phyloP scores from a whole-genome alignment of 2,329 filamentous ascomycete genomes.

The Knufia fluminis region DNA sequence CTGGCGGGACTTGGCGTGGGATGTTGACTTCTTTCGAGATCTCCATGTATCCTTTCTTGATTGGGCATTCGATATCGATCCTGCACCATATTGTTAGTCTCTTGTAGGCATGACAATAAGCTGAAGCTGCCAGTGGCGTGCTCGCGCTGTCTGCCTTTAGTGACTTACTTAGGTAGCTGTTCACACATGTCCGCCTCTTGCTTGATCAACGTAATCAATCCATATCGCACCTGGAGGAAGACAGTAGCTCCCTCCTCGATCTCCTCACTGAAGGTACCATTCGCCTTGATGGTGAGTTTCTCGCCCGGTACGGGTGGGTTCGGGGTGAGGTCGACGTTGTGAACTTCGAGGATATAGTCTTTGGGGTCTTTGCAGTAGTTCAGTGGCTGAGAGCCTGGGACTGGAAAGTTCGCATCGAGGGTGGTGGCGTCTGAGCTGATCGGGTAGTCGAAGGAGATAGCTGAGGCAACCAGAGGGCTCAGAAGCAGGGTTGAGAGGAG shows the following conservation, averaged over 20 bases:
- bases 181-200: conserved; percentile 79
- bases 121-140: not conserved
- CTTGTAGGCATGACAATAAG: not conserved
- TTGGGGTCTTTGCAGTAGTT: conserved; percentile 64
- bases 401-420: conserved; percentile 46
- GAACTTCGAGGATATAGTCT: conserved; percentile 63
- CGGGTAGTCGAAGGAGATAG: not conserved
- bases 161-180: conserved; percentile 35
- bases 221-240: conserved; percentile 80
- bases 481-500: conserved; percentile 2
- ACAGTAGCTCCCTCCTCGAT: conserved; percentile 75
- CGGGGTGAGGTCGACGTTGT: conserved; percentile 69
- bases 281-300: conserved; percentile 67
- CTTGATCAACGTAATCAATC: conserved; percentile 79
- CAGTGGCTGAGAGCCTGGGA: conserved; percentile 79
- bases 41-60: conserved; percentile 65
- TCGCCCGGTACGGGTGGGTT: conserved; percentile 84
- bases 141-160: not conserved
- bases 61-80: conserved; percentile 79
- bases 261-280: conserved; percentile 61
- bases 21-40: conserved; percentile 77
- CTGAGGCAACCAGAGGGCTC: conserved; percentile 3
- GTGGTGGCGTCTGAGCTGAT: not conserved
- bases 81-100: conserved; percentile 23
- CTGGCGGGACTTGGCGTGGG: conserved; percentile 77